phyloP scores from a whole-genome alignment of 2,329 filamentous ascomycete genomes.

The Neofusicoccum cordaticola region DNA sequence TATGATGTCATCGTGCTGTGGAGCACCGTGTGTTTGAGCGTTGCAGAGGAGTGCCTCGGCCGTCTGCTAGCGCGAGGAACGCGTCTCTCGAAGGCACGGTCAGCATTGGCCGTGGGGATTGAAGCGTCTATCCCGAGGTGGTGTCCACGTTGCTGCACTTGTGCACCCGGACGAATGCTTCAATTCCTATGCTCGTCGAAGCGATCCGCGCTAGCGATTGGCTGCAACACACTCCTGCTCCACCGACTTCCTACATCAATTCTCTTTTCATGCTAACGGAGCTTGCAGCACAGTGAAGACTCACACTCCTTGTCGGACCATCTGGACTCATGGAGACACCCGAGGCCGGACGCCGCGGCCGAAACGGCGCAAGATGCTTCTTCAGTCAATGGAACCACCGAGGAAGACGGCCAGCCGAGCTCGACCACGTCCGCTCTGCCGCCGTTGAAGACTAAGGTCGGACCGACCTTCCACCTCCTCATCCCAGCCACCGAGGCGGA shows the following conservation, averaged over 20 bases:
- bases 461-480: constrained; percentile 51
- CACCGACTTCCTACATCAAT: background rate
- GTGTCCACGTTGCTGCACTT: no score
- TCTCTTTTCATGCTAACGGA: background rate
- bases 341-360: background rate
- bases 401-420: background rate
- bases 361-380: background rate
- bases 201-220: no score
- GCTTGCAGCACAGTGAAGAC: background rate
- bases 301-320: background rate
- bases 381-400: background rate
- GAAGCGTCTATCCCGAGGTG: no score
- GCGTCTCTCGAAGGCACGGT: background rate
- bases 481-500: constrained; percentile 50
- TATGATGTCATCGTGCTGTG: background rate
- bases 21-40: no score
- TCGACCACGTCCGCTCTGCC: background rate
- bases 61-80: no score
- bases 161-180: no score
- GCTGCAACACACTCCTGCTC: background rate
- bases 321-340: background rate
- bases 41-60: no score
- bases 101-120: background rate
- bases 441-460: constrained; percentile 24
- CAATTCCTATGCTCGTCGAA: no score